Evolutionary conservation across 495 filamentous ascomycete genomes (phyloP).

Genomic region (Penicillium coprophilum): DNA sequence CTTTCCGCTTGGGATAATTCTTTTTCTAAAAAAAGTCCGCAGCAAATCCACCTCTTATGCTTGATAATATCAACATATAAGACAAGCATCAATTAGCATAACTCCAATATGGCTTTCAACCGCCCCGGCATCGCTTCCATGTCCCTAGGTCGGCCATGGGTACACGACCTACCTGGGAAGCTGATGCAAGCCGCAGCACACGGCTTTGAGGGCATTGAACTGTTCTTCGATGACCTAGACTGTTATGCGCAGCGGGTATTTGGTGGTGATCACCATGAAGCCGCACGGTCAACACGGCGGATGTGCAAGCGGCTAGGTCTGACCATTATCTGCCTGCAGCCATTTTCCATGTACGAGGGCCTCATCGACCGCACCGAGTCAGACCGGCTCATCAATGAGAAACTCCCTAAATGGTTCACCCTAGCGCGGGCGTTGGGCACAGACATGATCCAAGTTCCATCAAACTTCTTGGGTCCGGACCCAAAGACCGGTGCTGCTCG

Average conservation of each 20-base stretch:
- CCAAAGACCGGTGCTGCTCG: conserved; percentile 28
- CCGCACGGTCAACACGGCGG: conserved; percentile 54
- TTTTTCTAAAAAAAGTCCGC: neutral
- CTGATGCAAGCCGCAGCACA: conserved; percentile 62
- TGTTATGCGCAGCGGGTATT: conserved; percentile 60
- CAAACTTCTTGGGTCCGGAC: conserved; percentile 63
- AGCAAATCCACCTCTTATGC: neutral
- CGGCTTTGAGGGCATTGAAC: conserved; percentile 70
- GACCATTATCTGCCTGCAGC: conserved; percentile 70
- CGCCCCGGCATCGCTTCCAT: conserved; percentile 64
- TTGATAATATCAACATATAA: neutral
- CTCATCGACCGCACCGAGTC: conserved; percentile 64
- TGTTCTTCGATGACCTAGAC: conserved; percentile 78
- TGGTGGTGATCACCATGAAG: conserved; percentile 51
- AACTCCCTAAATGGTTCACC: conserved; percentile 68
- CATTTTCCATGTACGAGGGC: conserved; percentile 79
- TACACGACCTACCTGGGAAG: conserved; percentile 64
- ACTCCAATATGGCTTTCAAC: conserved; percentile 35
- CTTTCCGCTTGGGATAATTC: neutral
- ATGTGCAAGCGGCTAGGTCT: conserved; percentile 60
- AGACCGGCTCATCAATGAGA: conserved; percentile 51
- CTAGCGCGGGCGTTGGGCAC: conserved; percentile 63
- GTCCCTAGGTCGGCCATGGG: conserved; percentile 67
- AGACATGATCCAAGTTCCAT: conserved; percentile 72
- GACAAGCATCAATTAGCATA: neutral